phyloP scores from a whole-genome alignment of 1,139 yeast species.

The Saccharomycopsis crataegensis region DNA sequence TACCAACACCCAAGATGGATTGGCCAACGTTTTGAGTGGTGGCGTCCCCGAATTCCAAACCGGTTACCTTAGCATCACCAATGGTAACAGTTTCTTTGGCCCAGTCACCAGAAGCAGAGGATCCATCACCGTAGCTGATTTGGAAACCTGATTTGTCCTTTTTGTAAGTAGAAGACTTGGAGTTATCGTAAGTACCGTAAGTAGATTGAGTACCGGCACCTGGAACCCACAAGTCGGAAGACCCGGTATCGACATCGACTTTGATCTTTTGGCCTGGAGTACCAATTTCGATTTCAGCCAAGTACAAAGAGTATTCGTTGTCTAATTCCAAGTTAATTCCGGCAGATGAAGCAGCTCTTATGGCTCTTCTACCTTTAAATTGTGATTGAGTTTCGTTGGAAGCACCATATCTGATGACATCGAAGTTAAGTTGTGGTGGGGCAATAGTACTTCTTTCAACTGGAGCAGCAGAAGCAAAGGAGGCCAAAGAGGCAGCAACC shows the following conservation, averaged over 20 bases:
- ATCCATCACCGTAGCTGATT: conserved; percentile 23
- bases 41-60: conserved; percentile 44
- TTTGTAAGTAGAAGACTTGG: conserved; percentile 35
- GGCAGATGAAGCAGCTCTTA: conserved; percentile 10
- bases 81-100: conserved; percentile 31
- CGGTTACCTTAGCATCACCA: conserved; percentile 34
- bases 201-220: conserved; percentile 22
- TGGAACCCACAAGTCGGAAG: conserved; percentile 60
- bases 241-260: conserved; percentile 59
- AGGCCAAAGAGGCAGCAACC: conserved; percentile 2
- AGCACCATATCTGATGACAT: neutral
- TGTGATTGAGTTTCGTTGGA: neutral
- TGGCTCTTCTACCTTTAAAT: neutral
- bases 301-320: conserved; percentile 31
- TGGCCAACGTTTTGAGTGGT: conserved; percentile 34
- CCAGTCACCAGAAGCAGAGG: conserved; percentile 18
- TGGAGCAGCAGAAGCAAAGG: conserved; percentile 7
- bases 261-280: conserved; percentile 43
- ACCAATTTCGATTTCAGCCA: conserved; percentile 42
- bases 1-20: conserved; percentile 52
- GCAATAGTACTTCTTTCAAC: neutral
- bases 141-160: conserved; percentile 14
- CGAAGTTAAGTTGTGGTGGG: neutral
- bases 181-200: conserved; percentile 41
- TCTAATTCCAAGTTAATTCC: conserved; percentile 19